Base-by-base conservation (phyloP, 805 yeast species). In the Yarrowia bubula region DNA sequence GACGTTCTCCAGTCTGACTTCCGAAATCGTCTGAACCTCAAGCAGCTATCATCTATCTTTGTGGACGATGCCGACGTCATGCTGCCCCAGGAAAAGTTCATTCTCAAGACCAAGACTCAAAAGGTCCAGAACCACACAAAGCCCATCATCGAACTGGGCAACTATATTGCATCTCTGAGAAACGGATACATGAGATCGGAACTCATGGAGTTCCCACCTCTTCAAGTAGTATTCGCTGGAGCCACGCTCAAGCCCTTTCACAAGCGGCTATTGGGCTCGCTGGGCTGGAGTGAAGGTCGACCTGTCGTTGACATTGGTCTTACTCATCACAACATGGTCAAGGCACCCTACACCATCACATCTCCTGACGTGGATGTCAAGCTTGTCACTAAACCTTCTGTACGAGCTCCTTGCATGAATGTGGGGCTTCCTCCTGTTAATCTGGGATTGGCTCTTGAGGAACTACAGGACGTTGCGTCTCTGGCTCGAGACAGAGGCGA, bases 131-230 rank as follows among this genome's bases (percentile, higher is more conserved):
- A 42, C 41, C 64, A 58, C 8, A 37, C 41, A 33, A 58, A 58
- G 11, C 51, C 64, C 50, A 44, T 44, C 42, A 44, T 43, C 3
- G 51, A 33, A 10, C 51, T 58, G 37, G 51, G 51, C 33, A 42
- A 58, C 28, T 58, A 58, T 22, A 44, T 58, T 43, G 51, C 50
- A 18, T 43, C 50, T 17, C 51, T 43, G 9, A 6, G 64, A 58
- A 58, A 58, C 43, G 64, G 64, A 31, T 58, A 43, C 51, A 43
- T 58, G 64, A n/a, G 64, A 33, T 43, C 50, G n/a, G 51, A 58
- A 15, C 51, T 58, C 35, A 18, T 44, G 35, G 51, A 22, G 22
- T 58, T 58, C 42, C 64, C 64, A 4, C 64, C 64, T 5, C 43
- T 58, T 8, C 50, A 58, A 11, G 17, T 58, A n/a, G 51, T 58